phyloP scores from a whole-genome alignment of 2,329 filamentous ascomycete species.

The Talaromyces sp. region DNA sequence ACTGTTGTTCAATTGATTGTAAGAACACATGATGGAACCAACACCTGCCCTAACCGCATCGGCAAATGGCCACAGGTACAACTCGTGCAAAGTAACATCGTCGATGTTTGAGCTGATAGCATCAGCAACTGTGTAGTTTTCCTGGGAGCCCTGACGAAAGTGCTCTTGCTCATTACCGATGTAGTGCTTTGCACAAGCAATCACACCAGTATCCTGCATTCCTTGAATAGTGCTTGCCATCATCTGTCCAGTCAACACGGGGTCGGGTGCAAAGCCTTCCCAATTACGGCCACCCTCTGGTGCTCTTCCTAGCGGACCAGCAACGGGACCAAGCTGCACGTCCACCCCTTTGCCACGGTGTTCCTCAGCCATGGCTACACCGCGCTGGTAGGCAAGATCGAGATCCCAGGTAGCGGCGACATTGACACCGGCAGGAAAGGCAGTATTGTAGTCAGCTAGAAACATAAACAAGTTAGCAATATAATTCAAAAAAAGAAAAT shows the following conservation, averaged over 20 bases:
- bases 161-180: conserved; percentile 72
- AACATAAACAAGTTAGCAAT: background rate
- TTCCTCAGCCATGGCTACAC: conserved; percentile 71
- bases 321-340: conserved; percentile 72
- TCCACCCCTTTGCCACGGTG: conserved; percentile 72
- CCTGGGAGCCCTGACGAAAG: conserved; percentile 63
- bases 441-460: conserved; percentile 71
- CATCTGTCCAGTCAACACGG: conserved; percentile 68
- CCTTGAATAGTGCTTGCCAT: conserved; percentile 72
- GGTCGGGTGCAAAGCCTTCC: conserved; percentile 67
- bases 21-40: conserved; percentile 68
- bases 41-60: conserved; percentile 66
- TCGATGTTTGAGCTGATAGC: conserved; percentile 60
- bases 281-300: conserved; percentile 69
- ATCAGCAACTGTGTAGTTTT: conserved; percentile 61
- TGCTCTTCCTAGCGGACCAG: conserved; percentile 67
- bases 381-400: conserved; percentile 64
- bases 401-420: conserved; percentile 81
- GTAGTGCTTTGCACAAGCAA: conserved; percentile 79
- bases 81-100: conserved; percentile 61
- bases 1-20: conserved; percentile 68
- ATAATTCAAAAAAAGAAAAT: no score
- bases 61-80: conserved; percentile 67
- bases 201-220: conserved; percentile 76
- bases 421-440: conserved; percentile 74